Percentiles rank a stretch among this genome's conserved stretches.
phyloP scores from a whole-genome alignment of 148 eudicot species.

The Arbutus unedo region DNA sequence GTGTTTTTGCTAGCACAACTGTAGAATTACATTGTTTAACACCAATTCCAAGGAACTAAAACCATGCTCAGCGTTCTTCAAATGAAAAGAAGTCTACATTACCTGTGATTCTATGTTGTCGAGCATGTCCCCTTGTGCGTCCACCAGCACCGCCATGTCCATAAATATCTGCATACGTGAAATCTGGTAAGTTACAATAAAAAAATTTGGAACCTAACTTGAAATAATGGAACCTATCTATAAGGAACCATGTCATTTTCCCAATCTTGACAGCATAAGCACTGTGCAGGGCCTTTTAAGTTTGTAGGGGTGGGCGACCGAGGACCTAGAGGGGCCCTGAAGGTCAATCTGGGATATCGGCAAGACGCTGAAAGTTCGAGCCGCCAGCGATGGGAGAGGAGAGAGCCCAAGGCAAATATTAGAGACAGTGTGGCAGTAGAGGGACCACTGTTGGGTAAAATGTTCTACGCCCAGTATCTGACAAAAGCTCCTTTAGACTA shows the following conservation, averaged over 20 bases:
- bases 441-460: too few relatives aligned
- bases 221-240: not conserved
- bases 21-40: not conserved
- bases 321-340: too few relatives aligned
- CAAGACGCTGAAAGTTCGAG: too few relatives aligned
- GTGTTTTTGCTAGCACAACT: not conserved
- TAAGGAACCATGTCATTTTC: not conserved
- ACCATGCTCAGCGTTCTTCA: not conserved
- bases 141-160: conserved; percentile 93
- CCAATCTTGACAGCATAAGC: conserved; percentile 3
- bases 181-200: not conserved
- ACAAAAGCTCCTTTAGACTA: too few relatives aligned
- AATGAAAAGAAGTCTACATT: conserved; percentile 8
- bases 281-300: not conserved
- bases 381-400: too few relatives aligned
- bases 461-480: too few relatives aligned
- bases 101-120: conserved; percentile 95
- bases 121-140: conserved; percentile 93
- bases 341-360: too few relatives aligned
- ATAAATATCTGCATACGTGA: conserved; percentile 61
- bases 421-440: too few relatives aligned
- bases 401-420: too few relatives aligned
- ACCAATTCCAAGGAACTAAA: not conserved
- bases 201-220: not conserved
- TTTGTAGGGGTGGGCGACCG: too few relatives aligned